phyloP scores from a whole-genome alignment of 352 stramenopile species.

The Phytophthora pluvialis region DNA sequence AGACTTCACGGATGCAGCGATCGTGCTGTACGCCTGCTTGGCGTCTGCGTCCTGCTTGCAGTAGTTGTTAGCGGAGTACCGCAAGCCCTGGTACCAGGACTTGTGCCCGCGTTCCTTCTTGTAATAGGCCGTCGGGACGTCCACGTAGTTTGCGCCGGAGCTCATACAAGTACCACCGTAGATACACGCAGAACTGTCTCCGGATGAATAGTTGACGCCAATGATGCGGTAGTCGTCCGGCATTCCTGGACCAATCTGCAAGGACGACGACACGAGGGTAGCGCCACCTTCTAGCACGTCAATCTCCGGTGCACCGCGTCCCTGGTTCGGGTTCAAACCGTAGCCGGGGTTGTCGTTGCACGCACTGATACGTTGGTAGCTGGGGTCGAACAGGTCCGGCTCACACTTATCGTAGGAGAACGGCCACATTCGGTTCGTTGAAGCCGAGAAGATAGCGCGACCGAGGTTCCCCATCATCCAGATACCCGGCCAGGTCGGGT shows the following conservation, averaged over 20 bases:
- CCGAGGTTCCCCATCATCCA: conserved; percentile 97
- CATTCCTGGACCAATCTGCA: conserved; percentile 88
- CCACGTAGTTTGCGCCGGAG: conserved; percentile 45
- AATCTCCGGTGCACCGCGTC: conserved; percentile 94
- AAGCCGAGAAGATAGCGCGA: conserved; percentile 94
- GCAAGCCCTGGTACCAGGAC: conserved; percentile 65
- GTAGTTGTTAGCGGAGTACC: conserved; percentile 62
- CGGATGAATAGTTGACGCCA: conserved; percentile 34
- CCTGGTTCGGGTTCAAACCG: conserved; percentile 84
- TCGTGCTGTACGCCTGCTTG: conserved; percentile 46
- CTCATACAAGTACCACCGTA: conserved; percentile 51
- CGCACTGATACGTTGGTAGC: conserved; percentile 80
- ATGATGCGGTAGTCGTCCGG: conserved; percentile 63
- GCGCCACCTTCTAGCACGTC: conserved; percentile 92
- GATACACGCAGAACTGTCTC: conserved; percentile 36
- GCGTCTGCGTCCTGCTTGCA: conserved; percentile 34
- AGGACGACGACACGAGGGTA: conserved; percentile 82
- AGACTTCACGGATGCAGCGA: conserved; percentile 45
- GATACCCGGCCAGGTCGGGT: conserved; percentile 94
- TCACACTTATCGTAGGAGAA: conserved; percentile 96
- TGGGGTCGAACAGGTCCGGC: conserved; percentile 47
- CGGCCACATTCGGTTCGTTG: conserved; percentile 96
- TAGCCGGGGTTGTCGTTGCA: conserved; percentile 92
- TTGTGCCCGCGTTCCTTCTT: conserved; percentile 45
- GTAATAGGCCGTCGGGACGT: conserved; percentile 51